These are phyloP conservation scores for Gamarada debralockiae DNA, from an alignment of 495 filamentous ascomycete species.

Conservation along the genomic window DNA sequence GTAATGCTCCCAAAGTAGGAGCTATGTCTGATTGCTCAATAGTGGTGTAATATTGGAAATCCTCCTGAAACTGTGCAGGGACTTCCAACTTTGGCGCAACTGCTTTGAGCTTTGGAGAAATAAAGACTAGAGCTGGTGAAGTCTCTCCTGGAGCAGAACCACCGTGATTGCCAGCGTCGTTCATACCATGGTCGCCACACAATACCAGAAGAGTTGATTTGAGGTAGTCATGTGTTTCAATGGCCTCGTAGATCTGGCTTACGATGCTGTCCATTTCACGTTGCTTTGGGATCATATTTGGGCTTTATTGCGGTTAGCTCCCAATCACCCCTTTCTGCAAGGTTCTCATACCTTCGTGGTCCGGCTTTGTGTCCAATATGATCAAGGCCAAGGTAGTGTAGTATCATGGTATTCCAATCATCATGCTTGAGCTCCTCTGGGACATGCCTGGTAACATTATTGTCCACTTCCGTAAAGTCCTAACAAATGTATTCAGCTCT, in stretches of 20 bases:
- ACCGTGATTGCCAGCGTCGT: constrained; percentile 95
- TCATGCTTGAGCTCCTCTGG: constrained; percentile 63
- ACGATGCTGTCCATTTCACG: constrained; percentile 90
- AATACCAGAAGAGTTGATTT: constrained; percentile 78
- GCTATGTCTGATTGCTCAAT: constrained; percentile 93
- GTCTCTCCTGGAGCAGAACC: constrained; percentile 92
- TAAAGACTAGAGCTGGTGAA: constrained; percentile 85
- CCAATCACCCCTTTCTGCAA: not conserved
- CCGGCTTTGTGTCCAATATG: constrained; percentile 97
- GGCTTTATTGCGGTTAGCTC: constrained; percentile 21
- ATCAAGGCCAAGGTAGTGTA: constrained; percentile 95
- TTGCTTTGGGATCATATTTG: constrained; percentile 91
- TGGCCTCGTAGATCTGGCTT: constrained; percentile 66
- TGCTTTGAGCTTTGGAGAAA: constrained; percentile 75
- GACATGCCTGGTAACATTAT: constrained; percentile 93
- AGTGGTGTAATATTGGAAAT: constrained; percentile 75
- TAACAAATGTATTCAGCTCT: constrained; percentile 37
- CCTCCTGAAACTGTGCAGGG: constrained; percentile 42
- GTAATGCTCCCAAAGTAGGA: constrained; percentile 79
- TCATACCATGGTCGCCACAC: constrained; percentile 97
- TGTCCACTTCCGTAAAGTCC: constrained; percentile 98
- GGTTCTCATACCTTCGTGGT: constrained; percentile 62
- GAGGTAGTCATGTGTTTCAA: constrained; percentile 65
- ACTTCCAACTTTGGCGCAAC: constrained; percentile 41
- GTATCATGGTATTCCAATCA: constrained; percentile 91